Base-by-base conservation (phyloP, 805 yeast genomes). In the Pichia nakasei region DNA sequence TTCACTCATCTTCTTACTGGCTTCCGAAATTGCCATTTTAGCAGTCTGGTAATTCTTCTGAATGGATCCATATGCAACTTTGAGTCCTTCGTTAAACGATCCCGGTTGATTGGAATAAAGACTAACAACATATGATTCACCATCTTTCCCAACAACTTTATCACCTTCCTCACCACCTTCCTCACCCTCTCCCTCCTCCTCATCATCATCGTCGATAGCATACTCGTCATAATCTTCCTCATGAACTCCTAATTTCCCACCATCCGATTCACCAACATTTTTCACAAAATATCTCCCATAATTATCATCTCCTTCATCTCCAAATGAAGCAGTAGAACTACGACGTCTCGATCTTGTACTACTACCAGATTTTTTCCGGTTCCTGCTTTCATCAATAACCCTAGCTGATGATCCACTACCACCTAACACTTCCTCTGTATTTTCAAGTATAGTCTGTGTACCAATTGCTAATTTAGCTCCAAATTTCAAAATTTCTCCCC, bases 381-480 rank as follows among this genome's bases (percentile, higher is more conserved):
- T 15, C 4, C 2, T 13, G 6, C n/a, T 11, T 3, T 21, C 36
- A n/a, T 45, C 47, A 13, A 55, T 49, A n/a, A 58, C 32, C 36
- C 63, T 50, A 1, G 55, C 75, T 4, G 73, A 59, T 0, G 80
- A 62, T 0, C 91, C 93, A 49, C 70, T 70, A 0, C 95, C 95
- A 8, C 93, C 94, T 34, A 86, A 64, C 8, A 76, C 72, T 51
- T 80, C 83, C 57, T 88, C 97, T 0, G 94, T 80, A 42, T 74
- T 78, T 52, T 88, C 96, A 37, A 89, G 61, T 3, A 85, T 61
- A 0, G 80, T 77, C 55, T 88, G 97, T 0, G 96, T 85, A 0
- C 97, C 96, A 9, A 88, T 82, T 1, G 95, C 89, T 24, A 89
- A 57, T 53, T 83, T 86, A 0, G 85, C 91, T 1, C 96, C 95